Conservation (phyloP, 2,329 filamentous ascomycete species). For the Penicillium sp. region DNA sequence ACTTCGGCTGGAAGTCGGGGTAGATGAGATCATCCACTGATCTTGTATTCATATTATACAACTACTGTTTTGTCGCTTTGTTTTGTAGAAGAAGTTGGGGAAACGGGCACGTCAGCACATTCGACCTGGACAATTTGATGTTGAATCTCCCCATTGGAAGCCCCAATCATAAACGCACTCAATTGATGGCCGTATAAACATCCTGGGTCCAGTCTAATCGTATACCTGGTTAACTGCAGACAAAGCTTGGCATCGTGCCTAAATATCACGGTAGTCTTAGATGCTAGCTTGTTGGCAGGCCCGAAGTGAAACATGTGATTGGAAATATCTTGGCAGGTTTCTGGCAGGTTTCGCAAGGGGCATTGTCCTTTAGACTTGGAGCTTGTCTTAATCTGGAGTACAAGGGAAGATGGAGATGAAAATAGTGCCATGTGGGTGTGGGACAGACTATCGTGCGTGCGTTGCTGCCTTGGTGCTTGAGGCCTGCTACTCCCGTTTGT, state of each 20-base stretch:
- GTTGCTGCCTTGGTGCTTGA: too few relatives aligned
- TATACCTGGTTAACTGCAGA: conserved; percentile 19
- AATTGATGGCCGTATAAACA: conserved; percentile 24
- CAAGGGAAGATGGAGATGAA: too few relatives aligned
- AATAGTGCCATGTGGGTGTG: too few relatives aligned
- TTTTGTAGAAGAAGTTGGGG: conserved; percentile 2
- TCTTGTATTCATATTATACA: not conserved
- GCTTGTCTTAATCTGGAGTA: too few relatives aligned
- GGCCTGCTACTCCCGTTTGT: too few relatives aligned
- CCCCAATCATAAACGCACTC: conserved; percentile 20
- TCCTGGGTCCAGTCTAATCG: conserved; percentile 23
- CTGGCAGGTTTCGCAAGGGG: too few relatives aligned
- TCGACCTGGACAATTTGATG: conserved; percentile 19
- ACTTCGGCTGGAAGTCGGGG: too few relatives aligned
- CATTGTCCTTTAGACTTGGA: too few relatives aligned
- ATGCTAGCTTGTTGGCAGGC: conserved; percentile 6
- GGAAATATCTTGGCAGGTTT: too few relatives aligned
- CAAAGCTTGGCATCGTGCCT: conserved; percentile 27
- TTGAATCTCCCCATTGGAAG: not conserved
- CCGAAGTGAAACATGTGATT: too few relatives aligned
- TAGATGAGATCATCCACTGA: not conserved
- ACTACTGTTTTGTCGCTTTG: not conserved
- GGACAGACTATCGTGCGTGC: too few relatives aligned
- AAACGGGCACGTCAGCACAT: conserved; percentile 16
- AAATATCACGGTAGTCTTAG: conserved; percentile 23